Evolutionary conservation across 371 early-diverging fungal species (phyloP).

Genomic region (Polyrhizophydium stewartii): DNA sequence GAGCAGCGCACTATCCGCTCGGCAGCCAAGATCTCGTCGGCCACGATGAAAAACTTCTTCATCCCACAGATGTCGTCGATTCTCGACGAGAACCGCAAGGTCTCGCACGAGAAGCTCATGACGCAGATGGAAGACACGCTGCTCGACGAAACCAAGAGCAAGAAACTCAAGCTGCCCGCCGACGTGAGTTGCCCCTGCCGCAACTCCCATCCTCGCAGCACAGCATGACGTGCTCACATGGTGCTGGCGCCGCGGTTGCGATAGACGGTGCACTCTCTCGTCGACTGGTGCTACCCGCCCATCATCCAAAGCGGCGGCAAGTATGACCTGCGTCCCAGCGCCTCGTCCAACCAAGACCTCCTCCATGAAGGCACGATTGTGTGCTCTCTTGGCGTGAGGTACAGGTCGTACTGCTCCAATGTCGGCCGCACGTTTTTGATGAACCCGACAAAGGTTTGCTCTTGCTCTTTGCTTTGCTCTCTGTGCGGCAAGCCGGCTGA

Average conservation of each 20-base stretch:
- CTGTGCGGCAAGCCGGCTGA: too few species aligned
- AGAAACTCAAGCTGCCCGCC: conserved; percentile 8
- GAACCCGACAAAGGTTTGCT: too few species aligned
- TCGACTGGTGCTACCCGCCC: conserved; percentile 94
- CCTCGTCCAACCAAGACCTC: conserved; percentile 62
- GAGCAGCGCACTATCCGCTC: conserved; percentile 60
- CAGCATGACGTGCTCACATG: conserved; percentile 11
- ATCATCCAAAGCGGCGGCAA: conserved; percentile 96
- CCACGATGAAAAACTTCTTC: conserved; percentile 82
- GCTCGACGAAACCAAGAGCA: conserved; percentile 6
- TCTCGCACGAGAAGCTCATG: conserved; percentile 86
- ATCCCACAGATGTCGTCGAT: conserved; percentile 75
- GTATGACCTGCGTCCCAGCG: conserved; percentile 83
- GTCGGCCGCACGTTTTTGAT: conserved; percentile 91
- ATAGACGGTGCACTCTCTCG: conserved; percentile 34
- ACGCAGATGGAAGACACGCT: conserved; percentile 60
- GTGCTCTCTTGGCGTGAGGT: conserved; percentile 89
- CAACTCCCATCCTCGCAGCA: background rate
- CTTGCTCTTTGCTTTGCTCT: too few species aligned
- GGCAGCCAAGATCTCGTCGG: conserved; percentile 71
- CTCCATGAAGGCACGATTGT: conserved; percentile 86
- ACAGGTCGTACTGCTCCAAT: conserved; percentile 91
- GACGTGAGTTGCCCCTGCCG: conserved; percentile 6
- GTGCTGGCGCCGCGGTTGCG: background rate
- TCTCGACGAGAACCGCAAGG: conserved; percentile 81